These are phyloP conservation scores for Xanthoconium separans DNA, from an alignment of 1,284 basidiomycete species.

Conservation along the genomic window DNA sequence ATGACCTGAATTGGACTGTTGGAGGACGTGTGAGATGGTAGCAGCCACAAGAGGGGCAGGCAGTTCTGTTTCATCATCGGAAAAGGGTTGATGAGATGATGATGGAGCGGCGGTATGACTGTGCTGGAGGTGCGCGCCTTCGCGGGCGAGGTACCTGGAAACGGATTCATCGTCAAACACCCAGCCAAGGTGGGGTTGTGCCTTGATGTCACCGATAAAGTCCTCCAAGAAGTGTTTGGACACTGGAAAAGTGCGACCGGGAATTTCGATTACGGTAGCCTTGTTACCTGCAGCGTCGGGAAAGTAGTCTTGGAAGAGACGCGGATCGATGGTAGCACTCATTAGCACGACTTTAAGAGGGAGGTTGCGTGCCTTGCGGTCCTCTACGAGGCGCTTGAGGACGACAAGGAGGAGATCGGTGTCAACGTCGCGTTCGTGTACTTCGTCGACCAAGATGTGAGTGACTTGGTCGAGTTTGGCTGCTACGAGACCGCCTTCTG, in stretches of 20 bases:
- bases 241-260: slow-evolving; percentile 93
- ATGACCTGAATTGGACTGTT: slow-evolving; percentile 80
- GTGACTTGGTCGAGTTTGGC: slow-evolving; percentile 77
- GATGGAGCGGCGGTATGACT: slow-evolving; percentile 26
- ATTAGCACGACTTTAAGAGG: slow-evolving; percentile 91
- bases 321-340: slow-evolving; percentile 94
- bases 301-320: slow-evolving; percentile 89
- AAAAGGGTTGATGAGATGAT: slow-evolving; percentile 18
- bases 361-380: slow-evolving; percentile 70
- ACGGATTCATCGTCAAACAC: slow-evolving; percentile 80
- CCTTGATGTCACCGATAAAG: slow-evolving; percentile 56
- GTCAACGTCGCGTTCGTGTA: slow-evolving; percentile 95
- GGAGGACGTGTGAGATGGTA: slow-evolving; percentile 78
- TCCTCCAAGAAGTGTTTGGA: slow-evolving; percentile 83
- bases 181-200: slow-evolving; percentile 50
- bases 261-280: slow-evolving; percentile 80
- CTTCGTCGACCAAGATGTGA: slow-evolving; percentile 94
- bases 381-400: slow-evolving; percentile 80
- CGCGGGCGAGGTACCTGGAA: slow-evolving; percentile 71
- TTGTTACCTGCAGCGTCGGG: slow-evolving; percentile 58
- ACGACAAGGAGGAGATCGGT: slow-evolving; percentile 92
- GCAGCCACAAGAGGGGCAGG: slow-evolving; percentile 84
- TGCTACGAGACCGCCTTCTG: slow-evolving; percentile 36
- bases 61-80: slow-evolving; percentile 75
- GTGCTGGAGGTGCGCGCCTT: slow-evolving; percentile 51